Evolutionary conservation across 139 green algal species (phyloP).

Genomic region (Closterium sp.): DNA sequence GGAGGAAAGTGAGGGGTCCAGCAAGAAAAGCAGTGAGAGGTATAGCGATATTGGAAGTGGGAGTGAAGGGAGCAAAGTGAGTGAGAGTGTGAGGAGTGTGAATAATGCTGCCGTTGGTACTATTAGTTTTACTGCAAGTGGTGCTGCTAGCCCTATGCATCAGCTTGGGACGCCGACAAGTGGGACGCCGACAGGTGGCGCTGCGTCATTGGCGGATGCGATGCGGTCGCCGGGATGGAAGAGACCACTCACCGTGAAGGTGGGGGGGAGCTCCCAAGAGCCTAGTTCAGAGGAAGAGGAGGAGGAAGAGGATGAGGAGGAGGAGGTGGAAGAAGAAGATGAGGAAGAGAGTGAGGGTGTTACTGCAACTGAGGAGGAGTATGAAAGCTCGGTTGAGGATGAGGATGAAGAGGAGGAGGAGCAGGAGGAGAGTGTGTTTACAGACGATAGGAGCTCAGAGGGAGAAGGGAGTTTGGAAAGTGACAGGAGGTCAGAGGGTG

Average conservation of each 20-base stretch:
- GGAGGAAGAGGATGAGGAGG: background rate
- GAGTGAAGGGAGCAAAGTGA: no score
- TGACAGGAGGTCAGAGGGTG: background rate
- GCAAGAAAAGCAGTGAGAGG: no score
- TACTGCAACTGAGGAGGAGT: background rate
- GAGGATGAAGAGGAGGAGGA: background rate
- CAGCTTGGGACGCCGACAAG: background rate
- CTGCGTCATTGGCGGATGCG: background rate
- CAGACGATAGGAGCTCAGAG: background rate
- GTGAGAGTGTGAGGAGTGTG: no score
- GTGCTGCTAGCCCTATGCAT: no score
- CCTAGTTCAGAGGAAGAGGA: background rate
- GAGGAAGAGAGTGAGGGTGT: background rate
- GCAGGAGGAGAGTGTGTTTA: background rate
- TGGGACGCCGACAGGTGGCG: background rate
- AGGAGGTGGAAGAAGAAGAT: background rate
- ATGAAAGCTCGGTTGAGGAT: background rate
- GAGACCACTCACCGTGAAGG: background rate
- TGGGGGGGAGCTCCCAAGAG: background rate
- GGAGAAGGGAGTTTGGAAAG: background rate
- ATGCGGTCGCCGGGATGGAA: background rate
- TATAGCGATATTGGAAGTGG: no score
- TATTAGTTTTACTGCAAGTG: no score
- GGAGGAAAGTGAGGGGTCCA: no score
- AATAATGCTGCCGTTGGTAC: no score